Base-by-base conservation (phyloP, 176 grass and related monocot genomes). In the Zea luxurians region DNA sequence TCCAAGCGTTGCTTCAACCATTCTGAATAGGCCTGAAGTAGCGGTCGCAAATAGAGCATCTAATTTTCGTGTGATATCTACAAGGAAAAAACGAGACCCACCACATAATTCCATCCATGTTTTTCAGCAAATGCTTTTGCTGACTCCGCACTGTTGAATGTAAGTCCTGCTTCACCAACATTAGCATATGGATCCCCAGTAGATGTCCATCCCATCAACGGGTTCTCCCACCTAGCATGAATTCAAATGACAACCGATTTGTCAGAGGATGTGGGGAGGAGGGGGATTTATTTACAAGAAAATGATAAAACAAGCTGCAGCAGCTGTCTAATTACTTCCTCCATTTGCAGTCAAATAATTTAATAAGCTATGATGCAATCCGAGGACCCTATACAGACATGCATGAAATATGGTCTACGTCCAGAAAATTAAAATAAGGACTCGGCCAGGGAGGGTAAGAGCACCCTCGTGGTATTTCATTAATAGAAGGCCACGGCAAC, bases 181-280 rank as follows among this genome's bases (percentile, higher is more conserved):
- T 93, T 93, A 74, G 92, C 92, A 80, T 99, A 99, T 67, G 96
- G 96, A 64, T 99, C 96, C 16, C 96, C 96, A 76, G 92, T 99
- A 38, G 96, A 99, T 79, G 96, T 95, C 96, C 96, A 99, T 69
- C 96, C 96, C 96, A 99, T 99, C 59, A 99, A 91, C 57, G 96
- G 96, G 77, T 99, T 99, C 75, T 99, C 96, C 96, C 96, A 99
- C 84, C 92, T 99, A 77, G 45, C 64, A 83, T 49, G 27, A 21
- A 80, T 74, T 75, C 66, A 88, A 68, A 88, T 48, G 45, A 37
- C 43, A 27, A 54, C 15, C 2, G 61, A 37, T 53, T 78, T 73
- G 9, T 59, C 10, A 68, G 44, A 58, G 7, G n/a, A 75, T 16
- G 18, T 48, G 50, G 10, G 0, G 3, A 9, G 11, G 27, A 27